Base-by-base conservation (phyloP, 495 filamentous ascomycete genomes). In the Amniculicola lignicola region DNA sequence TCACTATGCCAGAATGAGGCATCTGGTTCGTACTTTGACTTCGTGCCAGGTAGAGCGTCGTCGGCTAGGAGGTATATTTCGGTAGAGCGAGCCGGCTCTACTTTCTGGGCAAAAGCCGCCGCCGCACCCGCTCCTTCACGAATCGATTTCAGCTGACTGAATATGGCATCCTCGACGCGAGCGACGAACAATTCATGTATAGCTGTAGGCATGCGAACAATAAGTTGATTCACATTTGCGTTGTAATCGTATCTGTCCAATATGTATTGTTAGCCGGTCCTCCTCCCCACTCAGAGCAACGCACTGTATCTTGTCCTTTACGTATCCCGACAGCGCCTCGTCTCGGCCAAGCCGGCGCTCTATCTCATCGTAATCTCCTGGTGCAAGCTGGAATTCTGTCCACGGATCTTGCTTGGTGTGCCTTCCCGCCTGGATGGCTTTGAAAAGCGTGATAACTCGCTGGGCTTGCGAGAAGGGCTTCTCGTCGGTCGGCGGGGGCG, bases 21-120 rank as follows among this genome's bases (percentile, higher is more conserved):
- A 57, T 71, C 68, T 58, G 64, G 69, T 40, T 60, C 60, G 16
- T 66, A 57, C 57, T 54, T 58, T 29, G 57, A 63, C 58, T 59
- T 50, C 42, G 21, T 42, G 14, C 54, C 29, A 36, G 40, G 21
- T 19, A 18, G 22, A 37, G 47, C 27, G 22, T 44, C 35, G 25
- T 56, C 42, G 42, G 25, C 54, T 51, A 37, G 37, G 28, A 51
- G 51, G 24, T 29, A 43, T 27, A 58, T 33, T 22, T 58, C 38
- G 21, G 46, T 58, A 27, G 54, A 58, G 4, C 38, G 54, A 29
- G 43, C 43, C 22, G 42, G 42, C 16, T 38, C 31, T 35, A 56
- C 53, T 37, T 56, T 56, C 42, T 56, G 51, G 21, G 21, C 44
- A 42, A 56, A 56, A 29, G 22, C 18, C 11, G 53, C 53, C 15